Conservation (phyloP, 1,284 basidiomycete species). For the Apiotrichum gamsii region DNA sequence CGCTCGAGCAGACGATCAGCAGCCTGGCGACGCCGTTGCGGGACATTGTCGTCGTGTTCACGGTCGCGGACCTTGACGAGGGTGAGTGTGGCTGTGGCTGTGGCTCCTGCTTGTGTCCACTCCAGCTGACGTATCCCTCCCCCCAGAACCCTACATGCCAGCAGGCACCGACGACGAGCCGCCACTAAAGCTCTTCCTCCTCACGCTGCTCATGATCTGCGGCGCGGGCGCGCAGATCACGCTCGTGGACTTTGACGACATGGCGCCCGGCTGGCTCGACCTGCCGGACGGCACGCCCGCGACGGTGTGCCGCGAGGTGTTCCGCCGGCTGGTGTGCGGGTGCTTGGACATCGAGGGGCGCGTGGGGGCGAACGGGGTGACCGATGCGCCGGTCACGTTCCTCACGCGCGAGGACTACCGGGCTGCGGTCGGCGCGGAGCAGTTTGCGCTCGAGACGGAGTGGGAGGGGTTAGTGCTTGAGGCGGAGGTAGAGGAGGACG, state of each 20-base stretch:
- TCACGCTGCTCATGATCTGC: conserved; percentile 4
- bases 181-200: conserved; percentile 2
- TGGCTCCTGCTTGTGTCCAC: too few species aligned
- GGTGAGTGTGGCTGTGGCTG: too few species aligned
- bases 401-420: conserved; percentile 4
- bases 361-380: background rate
- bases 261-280: background rate
- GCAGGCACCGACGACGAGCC: background rate
- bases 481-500: too few species aligned
- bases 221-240: background rate
- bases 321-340: background rate
- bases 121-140: too few species aligned
- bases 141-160: background rate
- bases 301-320: background rate
- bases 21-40: background rate
- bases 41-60: conserved; percentile 2
- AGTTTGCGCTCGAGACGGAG: conserved; percentile 8
- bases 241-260: conserved; percentile 5
- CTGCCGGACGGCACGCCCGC: background rate
- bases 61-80: background rate
- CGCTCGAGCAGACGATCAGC: conserved; percentile 3
- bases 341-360: background rate
- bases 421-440: conserved; percentile 1
- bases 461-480: background rate
- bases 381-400: background rate